Evolutionary conservation across 345 rosid species (phyloP).

Genomic region (Capsella bursapastoris): DNA sequence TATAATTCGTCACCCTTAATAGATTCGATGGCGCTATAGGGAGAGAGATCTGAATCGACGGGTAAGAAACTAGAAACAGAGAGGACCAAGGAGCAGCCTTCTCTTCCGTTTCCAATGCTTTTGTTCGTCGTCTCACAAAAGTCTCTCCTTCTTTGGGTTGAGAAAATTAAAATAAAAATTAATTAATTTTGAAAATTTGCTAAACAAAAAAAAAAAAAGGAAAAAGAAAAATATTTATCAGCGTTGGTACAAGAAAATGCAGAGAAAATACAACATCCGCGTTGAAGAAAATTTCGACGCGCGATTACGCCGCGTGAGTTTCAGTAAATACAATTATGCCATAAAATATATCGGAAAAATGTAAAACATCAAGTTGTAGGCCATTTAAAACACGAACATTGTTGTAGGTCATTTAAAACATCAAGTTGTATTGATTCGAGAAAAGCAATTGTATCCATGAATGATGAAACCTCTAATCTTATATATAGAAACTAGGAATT

Average conservation of each 20-base stretch:
- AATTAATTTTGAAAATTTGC: neutral
- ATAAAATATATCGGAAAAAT: too few relatives aligned
- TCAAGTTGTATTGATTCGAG: too few relatives aligned
- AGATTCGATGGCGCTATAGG: neutral
- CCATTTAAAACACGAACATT: too few relatives aligned
- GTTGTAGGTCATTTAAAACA: too few relatives aligned
- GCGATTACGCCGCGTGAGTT: neutral
- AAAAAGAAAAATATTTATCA: neutral
- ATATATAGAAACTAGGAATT: too few relatives aligned
- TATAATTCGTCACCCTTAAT: neutral
- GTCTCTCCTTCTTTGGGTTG: slow-evolving; percentile 29
- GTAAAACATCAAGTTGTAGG: too few relatives aligned
- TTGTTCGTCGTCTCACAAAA: slow-evolving; percentile 29
- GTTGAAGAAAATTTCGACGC: neutral
- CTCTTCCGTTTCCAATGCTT: slow-evolving; percentile 44
- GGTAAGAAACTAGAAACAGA: slow-evolving; percentile 35
- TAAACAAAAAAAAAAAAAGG: too few relatives aligned
- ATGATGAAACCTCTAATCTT: too few relatives aligned
- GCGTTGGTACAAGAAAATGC: slow-evolving; percentile 16
- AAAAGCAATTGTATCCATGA: too few relatives aligned
- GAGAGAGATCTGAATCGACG: slow-evolving; percentile 41
- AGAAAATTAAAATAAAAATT: slow-evolving; percentile 2
- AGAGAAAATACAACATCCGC: neutral
- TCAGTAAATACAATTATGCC: too few relatives aligned
- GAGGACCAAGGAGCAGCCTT: slow-evolving; percentile 40